Percentiles rank a stretch among this genome's conserved stretches.
phyloP scores from a whole-genome alignment of 2,329 filamentous ascomycete species.

The Plenodomus biglobosus region DNA sequence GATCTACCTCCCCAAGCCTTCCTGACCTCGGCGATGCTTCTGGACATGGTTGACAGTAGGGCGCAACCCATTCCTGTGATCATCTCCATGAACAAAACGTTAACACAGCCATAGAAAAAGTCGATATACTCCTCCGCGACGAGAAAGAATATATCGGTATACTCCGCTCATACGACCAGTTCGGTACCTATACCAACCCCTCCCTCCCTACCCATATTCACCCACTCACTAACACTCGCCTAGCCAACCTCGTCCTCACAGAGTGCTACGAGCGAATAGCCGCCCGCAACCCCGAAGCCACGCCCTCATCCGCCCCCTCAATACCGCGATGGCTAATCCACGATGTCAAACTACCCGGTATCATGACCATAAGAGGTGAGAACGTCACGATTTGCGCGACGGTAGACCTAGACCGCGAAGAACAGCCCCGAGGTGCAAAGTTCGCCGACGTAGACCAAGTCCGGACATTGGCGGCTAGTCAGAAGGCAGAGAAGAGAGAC shows the following conservation, averaged over 20 bases:
- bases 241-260: constrained; percentile 93
- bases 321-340: constrained; percentile 64
- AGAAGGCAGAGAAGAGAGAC: constrained; percentile 71
- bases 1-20: constrained; percentile 90
- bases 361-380: constrained; percentile 91
- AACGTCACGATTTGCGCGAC: constrained; percentile 96
- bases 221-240: constrained; percentile 9
- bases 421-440: constrained; percentile 75
- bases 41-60: constrained; percentile 94
- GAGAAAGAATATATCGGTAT: constrained; percentile 93
- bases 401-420: constrained; percentile 95
- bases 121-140: constrained; percentile 87
- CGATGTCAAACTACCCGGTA: constrained; percentile 79
- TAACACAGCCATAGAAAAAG: constrained; percentile 70
- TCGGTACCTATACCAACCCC: constrained; percentile 61
- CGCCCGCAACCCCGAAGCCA: constrained; percentile 53
- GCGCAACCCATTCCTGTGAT: constrained; percentile 1
- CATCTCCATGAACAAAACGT: constrained; percentile 5
- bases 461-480: constrained; percentile 69
- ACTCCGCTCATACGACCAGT: constrained; percentile 95
- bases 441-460: constrained; percentile 69
- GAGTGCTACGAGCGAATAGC: constrained; percentile 90
- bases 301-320: constrained; percentile 19
- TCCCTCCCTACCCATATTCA: background rate
- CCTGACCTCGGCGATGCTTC: constrained; percentile 90